Base-by-base conservation (phyloP, 768 basidiomycete species). In the Serendipita sp. region DNA sequence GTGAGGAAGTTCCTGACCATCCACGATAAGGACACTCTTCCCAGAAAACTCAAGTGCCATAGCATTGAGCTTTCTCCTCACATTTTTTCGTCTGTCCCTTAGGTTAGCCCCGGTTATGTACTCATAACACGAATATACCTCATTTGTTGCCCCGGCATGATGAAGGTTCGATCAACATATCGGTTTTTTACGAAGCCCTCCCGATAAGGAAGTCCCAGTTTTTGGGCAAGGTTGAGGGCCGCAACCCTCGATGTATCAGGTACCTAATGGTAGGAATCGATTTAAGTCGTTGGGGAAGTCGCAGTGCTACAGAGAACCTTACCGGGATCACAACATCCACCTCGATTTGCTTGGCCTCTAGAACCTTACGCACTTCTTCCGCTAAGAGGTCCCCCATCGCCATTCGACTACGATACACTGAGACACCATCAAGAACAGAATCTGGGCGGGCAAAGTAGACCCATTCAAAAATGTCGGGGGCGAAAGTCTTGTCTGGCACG, bases 141-240 rank as follows among this genome's bases (percentile, higher is more conserved):
- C 85, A 92, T 88, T 74, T 91, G 88, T 73, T 99, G 96, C 28
- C 95, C 96, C 5, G 96, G 95, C 96, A 99, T 99, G 75, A 99
- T 98, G 73, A 99, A 99, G 0, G 96, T 99, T 68, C 96, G 79
- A 2, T 94, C 96, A 37, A 98, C 92, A 75, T 99, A 99, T 38
- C 96, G 85, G 74, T 99, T 99, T 79, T 99, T 99, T 69, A 98
- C 84, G 74, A 99, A 98, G 1, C 96, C 96, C 76, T 99, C 96
- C 53, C 96, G 84, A 74, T 98, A 99, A 2, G 96, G 95, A 37
- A 98, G 77, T 4, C 81, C 72, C 47, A 98, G 78, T 70, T 85
- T 87, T 73, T 99, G 95, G 18, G 96, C 96, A 45, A 96, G 77
- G 73, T 99, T 95, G 66, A 98, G 76, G 5, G 96, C 96, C 13